These are phyloP conservation scores for Saccharomycopsis amapae DNA, from an alignment of 805 yeast genomes.

Conservation along the genomic window DNA sequence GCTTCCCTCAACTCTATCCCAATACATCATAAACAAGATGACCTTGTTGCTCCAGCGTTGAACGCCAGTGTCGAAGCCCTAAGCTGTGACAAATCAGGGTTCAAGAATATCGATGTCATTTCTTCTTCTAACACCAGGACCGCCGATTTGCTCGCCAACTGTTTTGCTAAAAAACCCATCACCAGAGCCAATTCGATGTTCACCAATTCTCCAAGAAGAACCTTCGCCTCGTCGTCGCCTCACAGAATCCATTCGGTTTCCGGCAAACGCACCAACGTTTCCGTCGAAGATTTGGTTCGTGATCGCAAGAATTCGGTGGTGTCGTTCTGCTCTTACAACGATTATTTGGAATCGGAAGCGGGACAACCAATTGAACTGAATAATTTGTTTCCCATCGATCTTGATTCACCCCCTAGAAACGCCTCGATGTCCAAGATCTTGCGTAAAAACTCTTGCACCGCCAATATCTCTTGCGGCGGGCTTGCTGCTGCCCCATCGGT, in stretches of 20 bases:
- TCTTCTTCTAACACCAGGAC: conserved; percentile 1
- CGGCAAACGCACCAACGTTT: conserved; percentile 1
- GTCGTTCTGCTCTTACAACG: conserved; percentile 17
- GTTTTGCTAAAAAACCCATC: neutral
- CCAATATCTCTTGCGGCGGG: too few relatives aligned
- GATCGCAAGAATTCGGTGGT: conserved; percentile 7
- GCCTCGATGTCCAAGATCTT: conserved; percentile 14
- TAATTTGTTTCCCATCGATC: neutral
- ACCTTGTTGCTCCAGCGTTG: conserved; percentile 19
- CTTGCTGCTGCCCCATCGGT: neutral
- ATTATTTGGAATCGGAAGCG: conserved; percentile 17
- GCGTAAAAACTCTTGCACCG: conserved; percentile 3
- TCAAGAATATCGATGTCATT: conserved; percentile 5
- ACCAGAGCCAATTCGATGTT: neutral
- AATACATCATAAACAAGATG: conserved; percentile 11
- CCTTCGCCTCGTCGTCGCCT: neutral
- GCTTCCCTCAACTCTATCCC: conserved; percentile 9
- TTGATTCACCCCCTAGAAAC: conserved; percentile 5
- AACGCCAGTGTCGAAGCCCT: conserved; percentile 21
- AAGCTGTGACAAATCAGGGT: neutral
- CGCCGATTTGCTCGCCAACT: conserved; percentile 5
- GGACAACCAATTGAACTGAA: neutral
- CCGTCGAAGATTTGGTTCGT: conserved; percentile 21
- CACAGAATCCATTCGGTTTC: neutral
- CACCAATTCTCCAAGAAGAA: conserved; percentile 7